Base-by-base conservation (phyloP, 108 stramenopile species). In the Nitzschia sp. region DNA sequence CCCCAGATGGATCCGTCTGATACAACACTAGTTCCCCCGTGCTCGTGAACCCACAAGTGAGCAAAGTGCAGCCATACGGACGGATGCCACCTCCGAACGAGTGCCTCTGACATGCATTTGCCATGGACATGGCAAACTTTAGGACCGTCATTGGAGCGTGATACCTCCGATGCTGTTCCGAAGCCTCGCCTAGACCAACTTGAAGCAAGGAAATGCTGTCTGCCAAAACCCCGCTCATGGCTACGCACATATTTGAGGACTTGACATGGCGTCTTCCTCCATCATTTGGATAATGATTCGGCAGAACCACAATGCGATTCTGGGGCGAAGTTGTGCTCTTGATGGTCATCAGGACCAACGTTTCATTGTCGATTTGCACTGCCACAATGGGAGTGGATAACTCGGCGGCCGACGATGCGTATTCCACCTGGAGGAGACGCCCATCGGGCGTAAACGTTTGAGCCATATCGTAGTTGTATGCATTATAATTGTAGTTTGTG, bases 361-460 rank as follows among this genome's bases (percentile, higher is more conserved):
- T 46, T 30, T 58, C 34, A 36, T 55, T 8, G 25, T 55, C 36
- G 2, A 63, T 9, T 32, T 73, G 81, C 46, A 85, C 51, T 6
- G 79, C 72, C 8, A 91, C 70, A 21, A 90, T 64, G 0, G 92
- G 89, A 32, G 77, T 64, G 24, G 83, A 81, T 26, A 84, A 84
- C 3, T 75, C 56, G 21, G 83, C 78, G 6, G 88, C 83, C 15
- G 76, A 62, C 0, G 80, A 79, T 55, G 93, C 93, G 46, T 94
- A 94, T 75, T 94, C 93, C 24, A 94, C 90, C 71, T 94, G 93
- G 18, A 91, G 65, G 29, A 94, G 64, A 26, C 88, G 79, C 21
- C 93, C 93, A 73, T 91, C 90, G 42, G 93, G 93, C 33, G 93
- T 91, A 59, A 85, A 94, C 70, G 82, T 81, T 6, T 88, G 90